Conservation (phyloP, 208 protist species). For the Leishmania arabica region DNA sequence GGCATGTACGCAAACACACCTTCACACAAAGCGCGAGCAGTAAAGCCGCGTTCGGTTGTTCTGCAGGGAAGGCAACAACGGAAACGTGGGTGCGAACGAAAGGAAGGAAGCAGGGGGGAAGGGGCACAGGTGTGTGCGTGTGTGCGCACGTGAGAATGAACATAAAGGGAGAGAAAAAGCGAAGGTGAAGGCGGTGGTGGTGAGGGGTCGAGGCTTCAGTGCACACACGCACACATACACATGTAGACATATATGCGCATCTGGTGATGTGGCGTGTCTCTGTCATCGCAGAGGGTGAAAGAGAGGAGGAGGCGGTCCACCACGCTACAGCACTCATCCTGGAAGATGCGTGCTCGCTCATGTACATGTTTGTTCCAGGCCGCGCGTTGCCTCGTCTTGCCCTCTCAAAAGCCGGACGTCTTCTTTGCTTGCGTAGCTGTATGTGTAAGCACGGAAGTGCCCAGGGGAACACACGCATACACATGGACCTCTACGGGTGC, state of each 20-base stretch:
- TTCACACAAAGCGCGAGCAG: not conserved
- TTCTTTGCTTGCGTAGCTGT: not conserved
- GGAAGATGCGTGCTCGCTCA: not conserved
- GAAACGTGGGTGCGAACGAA: not conserved
- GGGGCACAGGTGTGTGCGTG: not conserved
- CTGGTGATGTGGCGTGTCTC: not conserved
- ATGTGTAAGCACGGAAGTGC: not conserved
- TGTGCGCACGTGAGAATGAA: not conserved
- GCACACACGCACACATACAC: not conserved
- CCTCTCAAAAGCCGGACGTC: not conserved
- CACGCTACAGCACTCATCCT: not conserved
- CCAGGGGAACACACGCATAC: not conserved
- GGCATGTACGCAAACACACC: not conserved
- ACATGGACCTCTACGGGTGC: not conserved
- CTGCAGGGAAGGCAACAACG: not conserved
- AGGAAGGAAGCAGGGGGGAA: not conserved
- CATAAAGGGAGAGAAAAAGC: not conserved
- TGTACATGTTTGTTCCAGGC: not conserved
- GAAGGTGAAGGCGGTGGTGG: not conserved
- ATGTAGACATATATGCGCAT: not conserved
- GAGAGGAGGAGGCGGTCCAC: not conserved
- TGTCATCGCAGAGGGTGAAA: not conserved
- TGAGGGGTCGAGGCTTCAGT: not conserved
- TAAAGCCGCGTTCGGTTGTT: not conserved
- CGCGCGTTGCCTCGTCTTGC: not conserved